phyloP scores from a whole-genome alignment of 1,284 basidiomycete genomes.

The Trichosporon sp. region DNA sequence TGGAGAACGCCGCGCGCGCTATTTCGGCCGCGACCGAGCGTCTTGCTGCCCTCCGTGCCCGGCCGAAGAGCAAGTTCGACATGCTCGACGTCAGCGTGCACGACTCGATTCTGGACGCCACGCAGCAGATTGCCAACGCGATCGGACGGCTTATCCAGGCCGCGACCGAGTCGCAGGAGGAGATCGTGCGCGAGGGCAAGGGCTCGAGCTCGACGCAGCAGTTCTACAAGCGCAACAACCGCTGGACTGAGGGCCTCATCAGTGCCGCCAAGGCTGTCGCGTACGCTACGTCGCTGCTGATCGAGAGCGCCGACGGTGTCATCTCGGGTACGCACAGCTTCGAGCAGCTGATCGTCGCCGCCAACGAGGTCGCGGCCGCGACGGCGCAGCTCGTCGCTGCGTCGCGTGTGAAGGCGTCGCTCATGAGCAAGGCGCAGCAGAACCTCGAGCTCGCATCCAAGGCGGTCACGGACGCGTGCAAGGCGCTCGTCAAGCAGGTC shows the following conservation, averaged over 20 bases:
- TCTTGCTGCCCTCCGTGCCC: slow-evolving; percentile 81
- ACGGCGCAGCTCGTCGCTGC: slow-evolving; percentile 98
- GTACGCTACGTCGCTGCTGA: slow-evolving; percentile 92
- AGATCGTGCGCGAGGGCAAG: slow-evolving; percentile 93
- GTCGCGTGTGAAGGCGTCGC: slow-evolving; percentile 93
- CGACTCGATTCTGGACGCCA: slow-evolving; percentile 91
- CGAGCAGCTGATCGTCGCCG: slow-evolving; percentile 98
- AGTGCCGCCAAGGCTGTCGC: slow-evolving; percentile 97
- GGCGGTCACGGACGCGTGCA: slow-evolving; percentile 98
- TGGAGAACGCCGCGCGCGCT: slow-evolving; percentile 85
- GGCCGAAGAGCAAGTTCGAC: slow-evolving; percentile 78
- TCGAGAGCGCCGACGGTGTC: slow-evolving; percentile 96
- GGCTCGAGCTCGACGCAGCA: slow-evolving; percentile 87
- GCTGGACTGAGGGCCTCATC: slow-evolving; percentile 99
- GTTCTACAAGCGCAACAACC: slow-evolving; percentile 99
- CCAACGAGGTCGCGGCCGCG: slow-evolving; percentile 94
- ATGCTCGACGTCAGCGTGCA: slow-evolving; percentile 94
- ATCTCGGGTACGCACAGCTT: slow-evolving; percentile 92
- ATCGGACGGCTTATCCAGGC: slow-evolving; percentile 93
- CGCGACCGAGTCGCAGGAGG: slow-evolving; percentile 94
- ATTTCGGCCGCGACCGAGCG: slow-evolving; percentile 91
- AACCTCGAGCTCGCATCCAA: slow-evolving; percentile 92
- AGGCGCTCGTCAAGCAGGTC: slow-evolving; percentile 92
- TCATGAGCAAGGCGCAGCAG: slow-evolving; percentile 98
- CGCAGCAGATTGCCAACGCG: slow-evolving; percentile 89